These are phyloP conservation scores for Elongisporangium undulatum DNA, from an alignment of 352 stramenopile species.

Conservation along the genomic window DNA sequence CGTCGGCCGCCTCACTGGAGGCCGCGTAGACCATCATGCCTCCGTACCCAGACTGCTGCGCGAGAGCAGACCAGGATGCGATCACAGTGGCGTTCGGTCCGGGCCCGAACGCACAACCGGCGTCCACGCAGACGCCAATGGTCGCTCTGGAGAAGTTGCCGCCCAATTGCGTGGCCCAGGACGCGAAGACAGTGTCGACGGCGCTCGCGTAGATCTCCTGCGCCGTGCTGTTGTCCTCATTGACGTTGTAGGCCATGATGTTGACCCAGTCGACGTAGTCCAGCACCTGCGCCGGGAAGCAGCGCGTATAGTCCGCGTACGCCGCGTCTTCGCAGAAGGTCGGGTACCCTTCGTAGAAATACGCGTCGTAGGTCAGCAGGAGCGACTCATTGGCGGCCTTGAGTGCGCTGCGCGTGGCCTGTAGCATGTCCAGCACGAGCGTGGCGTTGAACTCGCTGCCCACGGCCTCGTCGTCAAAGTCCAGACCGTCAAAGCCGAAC, in stretches of 20 bases:
- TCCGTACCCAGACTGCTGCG: constrained; percentile 22
- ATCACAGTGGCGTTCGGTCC: constrained; percentile 56
- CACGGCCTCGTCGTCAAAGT: constrained; percentile 75
- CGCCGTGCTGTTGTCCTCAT: constrained; percentile 30
- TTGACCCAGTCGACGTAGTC: constrained; percentile 72
- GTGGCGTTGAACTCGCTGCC: constrained; percentile 46
- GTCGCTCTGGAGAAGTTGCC: constrained; percentile 45
- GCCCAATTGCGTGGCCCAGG: constrained; percentile 39
- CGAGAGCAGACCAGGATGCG: constrained; percentile 39
- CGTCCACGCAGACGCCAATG: constrained; percentile 47
- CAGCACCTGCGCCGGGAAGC: constrained; percentile 49
- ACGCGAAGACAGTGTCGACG: constrained; percentile 45
- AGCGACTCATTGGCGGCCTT: constrained; percentile 20
- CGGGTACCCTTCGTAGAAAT: constrained; percentile 54
- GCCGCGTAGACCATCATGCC: constrained; percentile 79
- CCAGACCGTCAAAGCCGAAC: constrained; percentile 67
- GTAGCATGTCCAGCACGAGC: constrained; percentile 39
- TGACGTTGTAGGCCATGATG: constrained; percentile 84
- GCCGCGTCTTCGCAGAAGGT: constrained; percentile 46
- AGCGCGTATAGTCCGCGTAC: constrained; percentile 41
- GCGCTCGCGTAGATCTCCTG: constrained; percentile 49
- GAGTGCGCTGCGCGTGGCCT: constrained; percentile 40
- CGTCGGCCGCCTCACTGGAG: constrained; percentile 41
- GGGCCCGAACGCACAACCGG: constrained; percentile 58
- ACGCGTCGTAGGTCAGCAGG: constrained; percentile 71